Evolutionary conservation across 768 basidiomycete genomes (phyloP).

Genomic region (Clathrus columnatus): DNA sequence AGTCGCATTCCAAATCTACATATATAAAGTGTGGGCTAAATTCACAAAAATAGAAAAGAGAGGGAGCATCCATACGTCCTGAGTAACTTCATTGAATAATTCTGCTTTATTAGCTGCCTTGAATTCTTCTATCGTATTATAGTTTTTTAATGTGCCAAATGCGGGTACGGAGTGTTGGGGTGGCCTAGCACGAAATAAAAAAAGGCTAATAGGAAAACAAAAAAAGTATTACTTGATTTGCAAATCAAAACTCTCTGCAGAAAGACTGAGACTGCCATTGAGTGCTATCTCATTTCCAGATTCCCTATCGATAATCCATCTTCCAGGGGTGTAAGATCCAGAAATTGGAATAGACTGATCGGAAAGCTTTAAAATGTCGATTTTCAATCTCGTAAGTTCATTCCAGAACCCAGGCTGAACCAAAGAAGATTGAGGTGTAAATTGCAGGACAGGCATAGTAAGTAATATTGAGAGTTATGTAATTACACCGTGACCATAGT

Average conservation of each 20-base stretch:
- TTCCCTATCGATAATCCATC: slow-evolving; percentile 66
- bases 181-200: slow-evolving; percentile 24
- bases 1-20: slow-evolving; percentile 65
- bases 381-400: slow-evolving; percentile 77
- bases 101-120: slow-evolving; percentile 80
- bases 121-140: slow-evolving; percentile 96
- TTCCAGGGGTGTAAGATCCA: slow-evolving; percentile 64
- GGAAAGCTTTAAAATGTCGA: slow-evolving; percentile 80
- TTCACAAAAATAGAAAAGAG: not conserved
- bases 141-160: slow-evolving; percentile 78
- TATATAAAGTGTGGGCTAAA: not conserved
- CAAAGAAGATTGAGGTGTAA: slow-evolving; percentile 78
- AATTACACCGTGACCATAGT: too few species aligned
- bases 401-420: slow-evolving; percentile 94
- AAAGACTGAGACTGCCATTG: slow-evolving; percentile 56
- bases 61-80: slow-evolving; percentile 45
- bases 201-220: not conserved
- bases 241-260: slow-evolving; percentile 53
- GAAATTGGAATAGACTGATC: slow-evolving; percentile 56
- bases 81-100: slow-evolving; percentile 67
- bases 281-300: slow-evolving; percentile 67
- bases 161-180: slow-evolving; percentile 43
- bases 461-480: not conserved
- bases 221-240: slow-evolving; percentile 34
- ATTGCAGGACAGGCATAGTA: slow-evolving; percentile 63